Evolutionary conservation across 495 filamentous ascomycete genomes (phyloP).

Genomic region (Neurospora sp.): DNA sequence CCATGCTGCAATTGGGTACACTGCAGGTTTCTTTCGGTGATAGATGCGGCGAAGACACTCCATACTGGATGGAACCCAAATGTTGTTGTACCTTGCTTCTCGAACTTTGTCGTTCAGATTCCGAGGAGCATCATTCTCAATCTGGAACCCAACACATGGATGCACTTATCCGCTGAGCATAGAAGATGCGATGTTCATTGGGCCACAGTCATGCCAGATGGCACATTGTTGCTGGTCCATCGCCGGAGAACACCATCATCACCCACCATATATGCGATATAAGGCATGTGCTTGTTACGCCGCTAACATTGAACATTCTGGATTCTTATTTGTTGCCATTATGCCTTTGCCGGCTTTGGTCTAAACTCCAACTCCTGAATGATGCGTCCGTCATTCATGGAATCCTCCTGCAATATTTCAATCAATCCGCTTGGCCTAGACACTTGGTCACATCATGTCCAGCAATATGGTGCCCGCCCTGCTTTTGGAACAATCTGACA

Average conservation of each 20-base stretch:
- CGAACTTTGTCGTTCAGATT: constrained; percentile 6
- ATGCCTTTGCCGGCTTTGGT: constrained; percentile 2
- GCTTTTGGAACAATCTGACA: not conserved
- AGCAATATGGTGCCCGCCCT: not conserved
- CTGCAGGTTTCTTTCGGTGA: not conserved
- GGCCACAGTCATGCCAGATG: constrained; percentile 37
- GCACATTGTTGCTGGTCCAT: constrained; percentile 37
- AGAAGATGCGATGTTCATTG: constrained; percentile 23
- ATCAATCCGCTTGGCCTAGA: constrained; percentile 6
- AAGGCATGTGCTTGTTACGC: constrained; percentile 12
- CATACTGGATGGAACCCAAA: not conserved
- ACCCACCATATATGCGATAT: constrained; percentile 17
- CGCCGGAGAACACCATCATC: constrained; percentile 11
- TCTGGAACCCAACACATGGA: constrained; percentile 20
- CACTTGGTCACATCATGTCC: constrained; percentile 12
- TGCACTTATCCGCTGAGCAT: constrained; percentile 22
- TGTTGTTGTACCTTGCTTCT: not conserved
- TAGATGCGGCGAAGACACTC: not conserved
- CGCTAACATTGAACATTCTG: constrained; percentile 11
- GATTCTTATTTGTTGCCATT: constrained; percentile 11
- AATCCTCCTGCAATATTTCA: constrained; percentile 7
- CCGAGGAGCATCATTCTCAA: constrained; percentile 17
- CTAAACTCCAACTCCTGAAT: constrained; percentile 6
- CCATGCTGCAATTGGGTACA: not conserved
- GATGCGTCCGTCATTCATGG: constrained; percentile 10